Base-by-base conservation (phyloP, 768 basidiomycete genomes). In the Rhizopogon rudus region DNA sequence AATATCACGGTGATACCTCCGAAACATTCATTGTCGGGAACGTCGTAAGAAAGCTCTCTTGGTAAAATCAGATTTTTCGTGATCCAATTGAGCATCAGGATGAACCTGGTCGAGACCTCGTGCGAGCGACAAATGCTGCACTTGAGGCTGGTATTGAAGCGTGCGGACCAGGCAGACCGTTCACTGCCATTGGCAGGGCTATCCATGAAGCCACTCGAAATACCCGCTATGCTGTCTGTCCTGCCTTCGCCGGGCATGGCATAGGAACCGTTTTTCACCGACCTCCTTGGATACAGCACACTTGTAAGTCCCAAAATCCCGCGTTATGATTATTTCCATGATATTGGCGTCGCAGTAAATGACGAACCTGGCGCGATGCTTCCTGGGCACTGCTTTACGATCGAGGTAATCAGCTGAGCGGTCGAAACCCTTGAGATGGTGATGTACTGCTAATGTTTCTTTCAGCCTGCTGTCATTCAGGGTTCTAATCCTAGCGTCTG, bases 1-100 rank as follows among this genome's bases (percentile, higher is more conserved):
- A 89, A 1, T 93, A 83, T 68, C 93, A 96, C 61, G 94, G 94
- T 1, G 94, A 96, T 62, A 95, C 93, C 0, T 93, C 92, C 0
- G 72, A 79, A 50, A 96, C 88, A 0, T 94, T 93, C 67, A 70
- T 88, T 3, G 84, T 96, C 5, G 93, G 93, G 40, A 67, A 83
- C 35, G 91, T 91, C 14, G 90, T 92, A 60, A 67, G 70, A 73
- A 65, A 22, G 37, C 39, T 37, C 17, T 7, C 2, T 12, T 22
- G 5, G 12, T 55, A 41, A 28, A 17, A 8, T 42, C 12, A 3
- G 31, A n/a, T 31, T 48, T 40, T 17, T 31, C 10, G 37, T 28
- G 17, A 12, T 16, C 41, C 20, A 45, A 39, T 44, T 12, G 43
- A 40, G 28, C 20, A 35, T 4, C 40, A 92, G 91, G 94, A 96